These are phyloP conservation scores for Colletotrichum sp. DNA, from an alignment of 2,329 filamentous ascomycete genomes.

Conservation along the genomic window DNA sequence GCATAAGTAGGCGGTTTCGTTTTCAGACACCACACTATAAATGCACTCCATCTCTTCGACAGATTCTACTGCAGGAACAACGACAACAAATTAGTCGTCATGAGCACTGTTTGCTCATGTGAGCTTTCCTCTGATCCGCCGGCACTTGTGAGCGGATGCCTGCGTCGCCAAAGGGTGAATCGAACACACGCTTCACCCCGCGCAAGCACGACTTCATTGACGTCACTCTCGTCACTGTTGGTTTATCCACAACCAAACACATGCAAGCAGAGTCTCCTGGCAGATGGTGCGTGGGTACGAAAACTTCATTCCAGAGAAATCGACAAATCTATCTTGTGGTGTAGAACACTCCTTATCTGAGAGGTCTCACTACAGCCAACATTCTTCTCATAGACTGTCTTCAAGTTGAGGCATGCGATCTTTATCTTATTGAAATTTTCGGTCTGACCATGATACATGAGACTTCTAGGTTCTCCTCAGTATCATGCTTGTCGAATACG, in stretches of 20 bases:
- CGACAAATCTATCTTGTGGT: neutral
- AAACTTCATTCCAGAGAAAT: rapidly evolving
- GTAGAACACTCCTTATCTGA: neutral
- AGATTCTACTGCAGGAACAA: rapidly evolving
- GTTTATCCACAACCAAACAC: neutral
- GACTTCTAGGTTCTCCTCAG: neutral
- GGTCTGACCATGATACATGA: neutral
- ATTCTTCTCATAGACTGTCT: neutral
- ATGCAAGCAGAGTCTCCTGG: neutral
- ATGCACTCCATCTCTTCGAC: rapidly evolving
- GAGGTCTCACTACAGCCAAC: neutral
- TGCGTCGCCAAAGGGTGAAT: neutral
- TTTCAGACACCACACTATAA: neutral
- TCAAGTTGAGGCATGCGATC: neutral
- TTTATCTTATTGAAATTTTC: neutral
- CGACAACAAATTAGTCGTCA: neutral
- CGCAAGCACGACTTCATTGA: too few species aligned
- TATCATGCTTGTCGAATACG: neutral
- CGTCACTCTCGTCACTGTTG: too few species aligned
- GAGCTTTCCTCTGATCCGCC: rapidly evolving
- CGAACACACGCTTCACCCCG: neutral
- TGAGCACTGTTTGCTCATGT: too few species aligned
- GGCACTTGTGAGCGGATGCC: rapidly evolving
- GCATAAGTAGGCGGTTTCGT: neutral
- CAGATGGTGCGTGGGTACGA: rapidly evolving